phyloP scores from a whole-genome alignment of 305 asterid species.

The Caryopteris hybrid region DNA sequence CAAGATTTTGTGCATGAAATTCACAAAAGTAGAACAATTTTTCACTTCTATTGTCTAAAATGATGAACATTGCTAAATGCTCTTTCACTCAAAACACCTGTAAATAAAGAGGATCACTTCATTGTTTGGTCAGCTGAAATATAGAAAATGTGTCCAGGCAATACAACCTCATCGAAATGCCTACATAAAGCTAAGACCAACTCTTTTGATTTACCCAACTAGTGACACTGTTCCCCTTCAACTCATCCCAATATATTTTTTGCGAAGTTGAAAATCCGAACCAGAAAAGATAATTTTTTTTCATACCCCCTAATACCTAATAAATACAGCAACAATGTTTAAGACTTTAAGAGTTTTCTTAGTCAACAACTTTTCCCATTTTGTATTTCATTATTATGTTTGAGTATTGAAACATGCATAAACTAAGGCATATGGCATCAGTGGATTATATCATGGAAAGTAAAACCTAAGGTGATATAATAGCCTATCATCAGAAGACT shows the following conservation, averaged over 20 bases:
- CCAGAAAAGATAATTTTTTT: background rate
- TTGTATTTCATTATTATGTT: background rate
- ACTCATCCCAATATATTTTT: background rate
- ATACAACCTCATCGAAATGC: background rate
- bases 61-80: background rate
- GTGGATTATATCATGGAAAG: background rate
- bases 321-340: background rate
- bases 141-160: background rate
- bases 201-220: background rate
- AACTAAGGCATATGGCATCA: background rate
- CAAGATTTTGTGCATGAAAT: background rate
- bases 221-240: background rate
- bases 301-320: background rate
- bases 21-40: background rate
- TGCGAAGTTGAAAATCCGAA: background rate
- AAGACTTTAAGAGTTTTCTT: background rate
- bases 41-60: background rate
- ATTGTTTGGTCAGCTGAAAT: background rate
- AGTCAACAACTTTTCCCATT: background rate
- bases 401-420: background rate
- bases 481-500: background rate
- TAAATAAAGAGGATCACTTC: too few species aligned
- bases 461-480: background rate
- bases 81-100: background rate
- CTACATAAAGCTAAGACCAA: background rate